Conservation (phyloP, 495 filamentous ascomycete genomes). For the Tirmania nivea region DNA sequence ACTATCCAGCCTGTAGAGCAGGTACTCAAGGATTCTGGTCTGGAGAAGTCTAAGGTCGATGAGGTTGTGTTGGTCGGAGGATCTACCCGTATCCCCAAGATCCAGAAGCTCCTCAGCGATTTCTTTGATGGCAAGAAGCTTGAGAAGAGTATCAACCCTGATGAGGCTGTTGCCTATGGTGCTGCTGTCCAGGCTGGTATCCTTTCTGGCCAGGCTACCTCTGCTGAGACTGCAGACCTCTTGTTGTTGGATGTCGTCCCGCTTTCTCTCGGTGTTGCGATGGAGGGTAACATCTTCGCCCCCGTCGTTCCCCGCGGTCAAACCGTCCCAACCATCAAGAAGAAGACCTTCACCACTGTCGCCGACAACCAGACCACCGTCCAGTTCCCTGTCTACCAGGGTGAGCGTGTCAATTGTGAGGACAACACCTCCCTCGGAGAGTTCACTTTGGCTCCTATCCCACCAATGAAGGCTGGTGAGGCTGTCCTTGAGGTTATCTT, state of each 20-base stretch:
- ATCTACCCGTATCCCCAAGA: conserved; percentile 96
- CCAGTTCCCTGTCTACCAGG: conserved; percentile 94
- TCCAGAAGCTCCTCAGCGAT: conserved; percentile 95
- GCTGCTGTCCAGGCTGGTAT: conserved; percentile 97
- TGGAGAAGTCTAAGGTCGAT: conserved; percentile 85
- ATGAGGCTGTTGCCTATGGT: conserved; percentile 97
- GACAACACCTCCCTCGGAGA: conserved; percentile 98
- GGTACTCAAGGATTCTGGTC: conserved; percentile 87
- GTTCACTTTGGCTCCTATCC: conserved; percentile 94
- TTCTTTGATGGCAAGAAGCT: conserved; percentile 99
- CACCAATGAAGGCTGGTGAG: conserved; percentile 93
- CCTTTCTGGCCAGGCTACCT: conserved; percentile 88
- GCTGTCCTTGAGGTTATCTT: conserved; percentile 95
- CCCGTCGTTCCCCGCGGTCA: conserved; percentile 81
- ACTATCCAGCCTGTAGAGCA: conserved; percentile 97
- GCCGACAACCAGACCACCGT: conserved; percentile 92
- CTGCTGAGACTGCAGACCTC: conserved; percentile 86
- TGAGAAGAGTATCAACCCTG: conserved; percentile 98
- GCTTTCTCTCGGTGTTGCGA: conserved; percentile 95
- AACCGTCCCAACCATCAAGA: conserved; percentile 86
- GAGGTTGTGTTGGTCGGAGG: conserved; percentile 98
- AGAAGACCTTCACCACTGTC: conserved; percentile 92
- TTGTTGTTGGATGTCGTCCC: conserved; percentile 91
- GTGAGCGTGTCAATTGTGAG: conserved; percentile 98
- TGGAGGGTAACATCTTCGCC: conserved; percentile 99